Base-by-base conservation (phyloP, 352 stramenopile genomes). In the Hyaloperonospora arabidopsidis region DNA sequence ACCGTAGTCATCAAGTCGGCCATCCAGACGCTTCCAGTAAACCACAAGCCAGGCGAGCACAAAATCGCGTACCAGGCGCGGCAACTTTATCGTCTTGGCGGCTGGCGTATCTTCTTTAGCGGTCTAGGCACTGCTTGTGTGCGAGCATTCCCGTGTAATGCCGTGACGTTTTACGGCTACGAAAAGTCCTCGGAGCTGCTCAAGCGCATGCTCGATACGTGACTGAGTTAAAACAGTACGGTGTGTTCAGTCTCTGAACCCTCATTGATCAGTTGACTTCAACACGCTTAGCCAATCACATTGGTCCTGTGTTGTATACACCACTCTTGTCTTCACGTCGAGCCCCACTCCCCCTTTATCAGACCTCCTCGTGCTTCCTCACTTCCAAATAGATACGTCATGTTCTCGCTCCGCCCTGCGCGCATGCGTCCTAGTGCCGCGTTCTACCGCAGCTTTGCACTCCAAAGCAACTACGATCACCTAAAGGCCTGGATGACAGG, bases 141-240 rank as follows among this genome's bases (percentile, higher is more conserved):
- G 36, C 78, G 84, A 35, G 84, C 84, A 22, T 94, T 94, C 50
- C 84, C 84, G 1, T 81, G 88, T 29, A 93, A 89, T 40, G 84
- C 81, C 12, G 84, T 94, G 29, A 94, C 84, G 21, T 91, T 94
- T 54, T 91, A 83, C 66, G 79, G 65, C 57, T 94, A 94, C 65
- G 84, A 94, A 56, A 79, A 79, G 57, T 72, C 82, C 1, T 88
- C 81, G 1, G 68, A 79, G 29, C 18, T 83, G 45, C 75, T 93
- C 38, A 89, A 88, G 64, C 62, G 82, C 32, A 17, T 50, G 39
- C 45, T 66, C 39, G 44, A 49, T 44, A 49, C n/a, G 12, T 44
- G 6, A 44, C 13, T 15, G 4, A 4, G 35, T 41, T 15, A 15
- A 41, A 13, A 38, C 32, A 7, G 13, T n/a, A n/a, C n/a, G n/a